Evolutionary conservation across 2,329 filamentous ascomycete genomes (phyloP), one percentile per base, ranked within the genome.

Genomic region (Penicillium sp.): DNA sequence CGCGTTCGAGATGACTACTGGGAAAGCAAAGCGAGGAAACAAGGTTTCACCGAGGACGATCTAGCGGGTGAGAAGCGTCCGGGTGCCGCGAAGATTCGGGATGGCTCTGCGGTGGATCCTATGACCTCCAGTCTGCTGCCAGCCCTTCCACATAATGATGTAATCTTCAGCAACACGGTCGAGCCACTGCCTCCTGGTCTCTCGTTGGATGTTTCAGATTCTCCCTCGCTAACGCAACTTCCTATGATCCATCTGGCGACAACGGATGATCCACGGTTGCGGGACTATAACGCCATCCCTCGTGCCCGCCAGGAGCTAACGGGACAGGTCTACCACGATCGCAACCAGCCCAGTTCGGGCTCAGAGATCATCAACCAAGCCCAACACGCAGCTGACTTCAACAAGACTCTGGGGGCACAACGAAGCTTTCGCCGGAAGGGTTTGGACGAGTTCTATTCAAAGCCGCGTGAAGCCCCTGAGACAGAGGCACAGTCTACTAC

Each of bases 1-100:
- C 84, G 95, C 56, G 95, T 99, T 43, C 88, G 95, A 49, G 95
- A 99, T 76, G 95, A 99, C 73, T 99, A 99, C 76, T 99, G 95
- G 95, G 95, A 98, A 76, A 90, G 89, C 70, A 98, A 98, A 77
- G 95, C 95, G 8, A 85, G 90, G 48, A 99, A 98, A 77, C 95
- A 99, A 76, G 95, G 95, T 11, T 99, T 99, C 72, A 99, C 95
- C 1, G 95, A 99, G 74, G 92, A 96, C 61, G 95, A 99, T 74
- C 83, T 93, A 50, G 95, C 95, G 4, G 95, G 95, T 42, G 95
- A 99, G 78, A 98, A 99, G 81, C 84, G 95, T 62, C 95, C 95
- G 6, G 95, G 95, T 53, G 93, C 90, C 39, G 87, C 91, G 57
- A 96, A 96, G 78, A 90, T 90, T 59, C 84, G 93, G 69, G 91